These are phyloP conservation scores for Withania somnifera DNA, from an alignment of 305 asterid species.

Conservation along the genomic window DNA sequence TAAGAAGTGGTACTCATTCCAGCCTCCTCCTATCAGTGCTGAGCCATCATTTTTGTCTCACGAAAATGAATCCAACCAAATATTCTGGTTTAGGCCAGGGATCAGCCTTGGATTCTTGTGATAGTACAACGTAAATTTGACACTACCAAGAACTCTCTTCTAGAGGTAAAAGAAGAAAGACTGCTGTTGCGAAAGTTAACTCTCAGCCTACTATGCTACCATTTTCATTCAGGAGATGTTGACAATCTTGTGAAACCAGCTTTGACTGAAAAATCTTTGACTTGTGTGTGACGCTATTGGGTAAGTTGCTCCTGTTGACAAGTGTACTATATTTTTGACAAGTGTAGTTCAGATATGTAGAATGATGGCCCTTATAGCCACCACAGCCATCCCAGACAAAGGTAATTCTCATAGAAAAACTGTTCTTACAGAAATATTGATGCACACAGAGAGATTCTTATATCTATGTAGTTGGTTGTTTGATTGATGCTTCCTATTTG, in stretches of 20 bases:
- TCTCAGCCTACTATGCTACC: conserved; percentile 9
- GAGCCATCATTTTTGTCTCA: conserved; percentile 17
- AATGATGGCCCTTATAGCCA: not conserved
- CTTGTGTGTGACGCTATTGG: too few species aligned
- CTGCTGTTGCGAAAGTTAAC: not conserved
- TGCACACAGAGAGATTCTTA: too few species aligned
- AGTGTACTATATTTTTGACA: not conserved
- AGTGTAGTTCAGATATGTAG: not conserved
- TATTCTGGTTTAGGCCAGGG: conserved; percentile 20
- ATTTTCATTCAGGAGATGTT: conserved; percentile 11
- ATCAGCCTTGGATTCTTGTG: conserved; percentile 9
- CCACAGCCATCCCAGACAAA: not conserved
- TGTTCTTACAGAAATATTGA: not conserved
- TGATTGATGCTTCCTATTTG: not conserved
- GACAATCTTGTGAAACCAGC: conserved; percentile 15
- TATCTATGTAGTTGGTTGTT: not conserved
- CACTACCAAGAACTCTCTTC: conserved; percentile 16
- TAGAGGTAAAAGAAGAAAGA: conserved; percentile 25
- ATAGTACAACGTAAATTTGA: conserved; percentile 22
- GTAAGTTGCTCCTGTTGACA: too few species aligned
- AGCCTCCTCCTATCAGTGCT: conserved; percentile 36
- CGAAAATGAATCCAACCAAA: conserved; percentile 19
- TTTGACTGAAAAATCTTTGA: conserved; percentile 21
- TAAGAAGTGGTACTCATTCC: conserved; percentile 62
- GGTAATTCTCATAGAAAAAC: not conserved